A percentile compares a stretch with the other conserved stretches of the same genome.
These are phyloP conservation scores for Pythium vanterpoolii DNA, from an alignment of 352 stramenopile species.

Conservation along the genomic window DNA sequence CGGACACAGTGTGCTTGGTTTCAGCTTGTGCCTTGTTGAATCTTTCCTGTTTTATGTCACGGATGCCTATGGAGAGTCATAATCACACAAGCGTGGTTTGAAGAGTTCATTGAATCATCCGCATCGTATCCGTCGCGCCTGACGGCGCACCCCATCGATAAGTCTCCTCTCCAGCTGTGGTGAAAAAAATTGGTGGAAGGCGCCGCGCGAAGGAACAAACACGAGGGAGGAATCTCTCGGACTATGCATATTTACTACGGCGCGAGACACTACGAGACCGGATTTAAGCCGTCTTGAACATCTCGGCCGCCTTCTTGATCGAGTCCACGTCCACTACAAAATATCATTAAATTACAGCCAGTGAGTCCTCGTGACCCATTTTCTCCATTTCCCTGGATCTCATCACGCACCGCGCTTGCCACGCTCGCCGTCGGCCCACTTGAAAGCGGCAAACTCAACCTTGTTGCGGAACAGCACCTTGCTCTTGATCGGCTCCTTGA, in stretches of 20 bases:
- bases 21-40: too few species aligned
- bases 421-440: conserved; percentile 81
- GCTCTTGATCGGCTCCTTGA: conserved; percentile 89
- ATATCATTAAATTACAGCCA: conserved; percentile 8
- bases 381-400: not conserved
- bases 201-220: not conserved
- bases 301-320: conserved; percentile 79
- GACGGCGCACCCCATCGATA: too few species aligned
- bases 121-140: conserved; percentile 4
- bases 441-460: conserved; percentile 84
- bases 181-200: too few species aligned
- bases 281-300: conserved; percentile 70
- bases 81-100: not conserved
- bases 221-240: conserved; percentile 1
- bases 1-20: too few species aligned
- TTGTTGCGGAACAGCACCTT: conserved; percentile 66
- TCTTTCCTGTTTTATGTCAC: too few species aligned
- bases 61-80: too few species aligned
- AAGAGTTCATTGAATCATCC: conserved; percentile 23
- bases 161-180: too few species aligned
- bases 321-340: conserved; percentile 65
- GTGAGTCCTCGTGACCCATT: not conserved
- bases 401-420: conserved; percentile 54
- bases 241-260: conserved; percentile 27
- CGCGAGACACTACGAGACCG: conserved; percentile 4